These are phyloP conservation scores for Lactarius trivialis DNA, from an alignment of 768 basidiomycete species.

Conservation along the genomic window DNA sequence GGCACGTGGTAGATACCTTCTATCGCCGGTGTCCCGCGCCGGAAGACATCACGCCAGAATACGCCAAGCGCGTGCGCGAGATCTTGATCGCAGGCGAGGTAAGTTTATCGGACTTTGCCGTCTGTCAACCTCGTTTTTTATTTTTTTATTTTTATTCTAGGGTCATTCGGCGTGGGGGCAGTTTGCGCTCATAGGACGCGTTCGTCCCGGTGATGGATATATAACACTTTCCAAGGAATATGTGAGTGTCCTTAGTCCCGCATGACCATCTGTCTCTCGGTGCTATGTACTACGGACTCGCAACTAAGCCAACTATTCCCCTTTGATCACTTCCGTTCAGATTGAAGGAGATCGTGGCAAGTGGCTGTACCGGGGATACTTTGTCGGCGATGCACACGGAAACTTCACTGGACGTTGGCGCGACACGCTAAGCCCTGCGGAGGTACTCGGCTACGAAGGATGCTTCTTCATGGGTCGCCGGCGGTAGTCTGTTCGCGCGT, in stretches of 20 bases:
- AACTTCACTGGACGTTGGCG: conserved; percentile 82
- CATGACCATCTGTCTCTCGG: neutral
- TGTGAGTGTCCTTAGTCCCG: conserved; percentile 34
- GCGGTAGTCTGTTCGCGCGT: conserved; percentile 31
- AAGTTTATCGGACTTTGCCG: too few species aligned
- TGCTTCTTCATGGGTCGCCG: conserved; percentile 73
- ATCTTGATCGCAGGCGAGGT: conserved; percentile 75
- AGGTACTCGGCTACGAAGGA: conserved; percentile 74
- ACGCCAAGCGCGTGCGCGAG: conserved; percentile 39
- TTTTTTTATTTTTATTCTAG: conserved; percentile 34
- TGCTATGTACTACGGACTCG: neutral
- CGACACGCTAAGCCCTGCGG: conserved; percentile 64
- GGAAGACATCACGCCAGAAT: conserved; percentile 14
- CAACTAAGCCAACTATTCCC: conserved; percentile 21
- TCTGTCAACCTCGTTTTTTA: neutral
- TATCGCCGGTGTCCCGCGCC: conserved; percentile 25
- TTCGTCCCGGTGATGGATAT: conserved; percentile 77
- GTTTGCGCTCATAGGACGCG: conserved; percentile 70
- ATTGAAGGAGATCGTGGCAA: conserved; percentile 66
- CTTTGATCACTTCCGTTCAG: conserved; percentile 31
- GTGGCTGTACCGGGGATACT: conserved; percentile 83
- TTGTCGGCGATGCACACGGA: conserved; percentile 62
- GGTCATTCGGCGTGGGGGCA: conserved; percentile 92
- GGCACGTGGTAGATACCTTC: conserved; percentile 26
- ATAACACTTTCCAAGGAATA: conserved; percentile 82